A percentile compares a stretch with the other conserved stretches of the same genome.
phyloP scores from a whole-genome alignment of 1,284 basidiomycete genomes.

The Ceratobasidium sp. region DNA sequence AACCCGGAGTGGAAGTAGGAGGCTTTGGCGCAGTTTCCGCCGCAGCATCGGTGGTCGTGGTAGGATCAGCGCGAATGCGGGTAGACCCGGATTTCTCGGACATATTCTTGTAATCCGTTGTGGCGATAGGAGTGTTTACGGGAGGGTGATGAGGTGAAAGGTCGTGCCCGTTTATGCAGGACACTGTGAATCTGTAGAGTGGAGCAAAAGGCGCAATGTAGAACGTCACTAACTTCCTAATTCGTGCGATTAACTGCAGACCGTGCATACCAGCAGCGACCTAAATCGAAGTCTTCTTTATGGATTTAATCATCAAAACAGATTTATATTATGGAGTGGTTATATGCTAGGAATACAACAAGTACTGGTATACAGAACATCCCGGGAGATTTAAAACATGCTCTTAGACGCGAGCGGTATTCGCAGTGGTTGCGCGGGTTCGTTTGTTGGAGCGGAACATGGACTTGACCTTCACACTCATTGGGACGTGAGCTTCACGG shows the following conservation, averaged over 20 bases:
- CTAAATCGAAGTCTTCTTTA: too few species aligned
- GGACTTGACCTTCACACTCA: slow-evolving; percentile 40
- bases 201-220: too few species aligned
- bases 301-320: too few species aligned
- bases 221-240: too few species aligned
- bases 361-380: not conserved
- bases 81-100: slow-evolving; percentile 13
- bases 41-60: too few species aligned
- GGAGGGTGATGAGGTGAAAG: not conserved
- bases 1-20: too few species aligned
- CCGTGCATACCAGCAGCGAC: too few species aligned
- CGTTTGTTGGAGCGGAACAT: slow-evolving; percentile 43
- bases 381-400: not conserved
- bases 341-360: not conserved
- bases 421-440: not conserved
- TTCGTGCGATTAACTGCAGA: too few species aligned
- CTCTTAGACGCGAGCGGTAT: slow-evolving; percentile 30
- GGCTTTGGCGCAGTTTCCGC: not conserved
- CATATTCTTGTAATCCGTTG: slow-evolving; percentile 5
- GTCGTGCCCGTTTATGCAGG: not conserved
- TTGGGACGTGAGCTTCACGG: slow-evolving; percentile 30
- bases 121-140: not conserved
- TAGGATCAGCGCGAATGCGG: too few species aligned
- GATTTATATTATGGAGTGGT: too few species aligned
- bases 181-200: not conserved